phyloP scores from a whole-genome alignment of 2,329 filamentous ascomycete species.

The Hymenoscyphus fructigenus region DNA sequence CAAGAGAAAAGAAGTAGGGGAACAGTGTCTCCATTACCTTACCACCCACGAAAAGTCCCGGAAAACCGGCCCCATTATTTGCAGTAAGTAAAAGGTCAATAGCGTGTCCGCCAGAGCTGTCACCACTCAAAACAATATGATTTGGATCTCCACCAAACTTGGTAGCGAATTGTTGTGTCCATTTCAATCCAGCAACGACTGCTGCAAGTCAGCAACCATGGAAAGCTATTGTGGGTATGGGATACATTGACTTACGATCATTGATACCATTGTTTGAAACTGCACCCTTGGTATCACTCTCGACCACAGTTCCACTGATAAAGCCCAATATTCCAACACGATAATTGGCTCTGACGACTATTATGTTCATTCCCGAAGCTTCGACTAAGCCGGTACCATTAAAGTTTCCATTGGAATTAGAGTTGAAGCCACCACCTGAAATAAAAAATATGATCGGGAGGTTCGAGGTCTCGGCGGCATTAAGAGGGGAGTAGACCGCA shows the following conservation, averaged over 20 bases:
- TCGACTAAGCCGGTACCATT: constrained; percentile 61
- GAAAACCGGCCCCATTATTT: constrained; percentile 41
- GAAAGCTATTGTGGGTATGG: neutral
- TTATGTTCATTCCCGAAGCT: constrained; percentile 56
- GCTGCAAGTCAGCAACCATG: neutral
- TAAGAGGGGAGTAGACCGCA: constrained; percentile 58
- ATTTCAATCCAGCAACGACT: neutral
- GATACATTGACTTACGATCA: constrained; percentile 11
- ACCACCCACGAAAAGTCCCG: constrained; percentile 48
- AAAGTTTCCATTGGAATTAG: constrained; percentile 49
- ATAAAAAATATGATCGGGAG: constrained; percentile 59
- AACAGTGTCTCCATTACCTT: too few species aligned
- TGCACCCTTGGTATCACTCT: constrained; percentile 35
- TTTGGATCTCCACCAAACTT: constrained; percentile 66
- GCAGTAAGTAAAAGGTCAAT: constrained; percentile 60
- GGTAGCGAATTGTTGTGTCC: constrained; percentile 1
- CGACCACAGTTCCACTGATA: constrained; percentile 54
- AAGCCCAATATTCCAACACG: constrained; percentile 73
- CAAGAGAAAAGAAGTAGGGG: too few species aligned
- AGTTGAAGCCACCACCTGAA: constrained; percentile 59
- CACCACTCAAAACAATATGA: constrained; percentile 66
- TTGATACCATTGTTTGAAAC: constrained; percentile 62
- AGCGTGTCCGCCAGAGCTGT: constrained; percentile 63
- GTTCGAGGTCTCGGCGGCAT: constrained; percentile 42
- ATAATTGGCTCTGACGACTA: constrained; percentile 73